Evolutionary conservation across 2,329 filamentous ascomycete species (phyloP).

Genomic region (Arthroderma sp.): DNA sequence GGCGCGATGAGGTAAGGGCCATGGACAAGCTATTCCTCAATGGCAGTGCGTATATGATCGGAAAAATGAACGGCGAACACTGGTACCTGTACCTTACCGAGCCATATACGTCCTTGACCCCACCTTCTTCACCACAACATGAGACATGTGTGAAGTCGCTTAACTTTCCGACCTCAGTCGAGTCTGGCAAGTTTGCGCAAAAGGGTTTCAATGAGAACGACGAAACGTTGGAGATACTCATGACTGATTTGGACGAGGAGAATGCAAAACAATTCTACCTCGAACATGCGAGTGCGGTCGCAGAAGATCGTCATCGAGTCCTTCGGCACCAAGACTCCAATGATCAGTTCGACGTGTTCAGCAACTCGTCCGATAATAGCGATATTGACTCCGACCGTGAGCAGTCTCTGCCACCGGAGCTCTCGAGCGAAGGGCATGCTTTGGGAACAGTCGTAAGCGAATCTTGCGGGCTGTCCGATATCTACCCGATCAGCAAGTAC

Average conservation of each 20-base stretch:
- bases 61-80: conserved; percentile 99
- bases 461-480: conserved; percentile 70
- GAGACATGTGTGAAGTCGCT: conserved; percentile 48
- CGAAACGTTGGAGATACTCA: conserved; percentile 49
- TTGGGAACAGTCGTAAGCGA: conserved; percentile 88
- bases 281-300: conserved; percentile 77
- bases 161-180: conserved; percentile 35
- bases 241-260: conserved; percentile 54
- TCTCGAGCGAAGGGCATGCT: conserved; percentile 87
- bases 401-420: conserved; percentile 50
- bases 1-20: conserved; percentile 88
- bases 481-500: conserved; percentile 77
- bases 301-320: conserved; percentile 65
- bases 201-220: conserved; percentile 27
- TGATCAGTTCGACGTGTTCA: conserved; percentile 57
- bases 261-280: conserved; percentile 58
- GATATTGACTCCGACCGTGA: conserved; percentile 40
- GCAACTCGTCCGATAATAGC: conserved; percentile 53
- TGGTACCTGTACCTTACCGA: conserved; percentile 98
- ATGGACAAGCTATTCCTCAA: conserved; percentile 83
- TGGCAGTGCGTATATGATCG: conserved; percentile 97
- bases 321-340: conserved; percentile 50
- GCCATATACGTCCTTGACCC: conserved; percentile 65
- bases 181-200: conserved; percentile 8
- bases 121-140: conserved; percentile 58